Base-by-base conservation (phyloP, 768 basidiomycete genomes). In the Lepiota venenata region DNA sequence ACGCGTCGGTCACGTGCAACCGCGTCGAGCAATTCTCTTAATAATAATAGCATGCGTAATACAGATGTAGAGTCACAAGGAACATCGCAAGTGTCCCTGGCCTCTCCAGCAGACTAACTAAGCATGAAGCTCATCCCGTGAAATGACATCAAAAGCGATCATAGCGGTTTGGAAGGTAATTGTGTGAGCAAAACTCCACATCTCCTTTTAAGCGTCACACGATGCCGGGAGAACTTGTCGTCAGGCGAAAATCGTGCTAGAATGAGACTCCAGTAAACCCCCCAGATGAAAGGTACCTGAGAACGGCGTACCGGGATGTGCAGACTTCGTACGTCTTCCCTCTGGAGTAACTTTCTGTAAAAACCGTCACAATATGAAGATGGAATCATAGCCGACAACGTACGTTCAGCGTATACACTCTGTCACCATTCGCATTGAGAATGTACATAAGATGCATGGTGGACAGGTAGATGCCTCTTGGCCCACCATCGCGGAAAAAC, bases 401-500 rank as follows among this genome's bases (percentile, higher is more conserved):
- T 48, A 96, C 95, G 69, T 95, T 95, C 60, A 98, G 84, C 50
- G 95, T 97, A 69, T 99, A 99, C 2, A 91, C 61, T 66, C 96
- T 85, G 75, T 82, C 86, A 15, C 92, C 92, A 42, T 70, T 69
- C 55, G 80, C 81, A 63, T 93, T 88, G 42, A 88, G 60, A 14
- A 88, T 89, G 74, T 96, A 98, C 96, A 98, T 98, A 64, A 98
- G 77, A 84, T 98, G 95, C 96, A 98, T 98, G 65, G 58, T 76
- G 66, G 66, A n/a, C 52, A 18, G 49, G 9, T 18, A 29, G 22
- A 11, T 18, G 2, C 25, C 5, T 15, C 18, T 9, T 4, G 3
- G 25, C 15, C 42, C 45, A n/a, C 8, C 12, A 40, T 12, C 36
- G 21, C 16, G 12, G 42, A 43, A 55, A 55, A 47, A 27, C 22